Evolutionary conservation across 768 basidiomycete genomes (phyloP).

Genomic region (Arthromyces matolae): DNA sequence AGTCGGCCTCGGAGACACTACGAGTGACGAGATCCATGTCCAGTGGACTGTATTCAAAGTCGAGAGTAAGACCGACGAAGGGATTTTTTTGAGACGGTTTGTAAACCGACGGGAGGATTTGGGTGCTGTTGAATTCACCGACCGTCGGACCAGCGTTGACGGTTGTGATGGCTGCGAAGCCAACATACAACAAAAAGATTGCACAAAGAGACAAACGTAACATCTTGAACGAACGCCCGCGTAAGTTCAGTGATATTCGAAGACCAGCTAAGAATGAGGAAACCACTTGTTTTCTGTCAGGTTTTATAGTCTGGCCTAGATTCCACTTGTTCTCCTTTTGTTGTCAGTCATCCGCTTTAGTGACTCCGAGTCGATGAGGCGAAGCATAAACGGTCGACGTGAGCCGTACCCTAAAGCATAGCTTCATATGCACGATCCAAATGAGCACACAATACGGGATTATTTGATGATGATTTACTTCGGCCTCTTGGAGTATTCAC

Average conservation of each 20-base stretch:
- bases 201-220: neutral
- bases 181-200: neutral
- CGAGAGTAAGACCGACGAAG: slow-evolving; percentile 8
- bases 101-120: neutral
- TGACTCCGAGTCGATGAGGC: too few relatives aligned
- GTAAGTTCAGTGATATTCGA: slow-evolving; percentile 8
- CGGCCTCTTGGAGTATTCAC: too few relatives aligned
- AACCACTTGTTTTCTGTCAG: too few relatives aligned
- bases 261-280: slow-evolving; percentile 14
- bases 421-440: too few relatives aligned
- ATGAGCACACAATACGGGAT: too few relatives aligned
- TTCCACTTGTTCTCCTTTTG: too few relatives aligned
- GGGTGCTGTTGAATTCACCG: slow-evolving; percentile 5
- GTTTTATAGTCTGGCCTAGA: too few relatives aligned
- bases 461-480: too few relatives aligned
- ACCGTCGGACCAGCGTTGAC: slow-evolving; percentile 4
- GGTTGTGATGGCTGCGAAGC: slow-evolving; percentile 4
- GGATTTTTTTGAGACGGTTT: slow-evolving; percentile 5
- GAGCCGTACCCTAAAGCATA: too few relatives aligned
- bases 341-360: too few relatives aligned
- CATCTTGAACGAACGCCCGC: slow-evolving; percentile 15
- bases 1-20: slow-evolving; percentile 1
- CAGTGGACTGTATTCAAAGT: slow-evolving; percentile 1
- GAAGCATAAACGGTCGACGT: too few relatives aligned
- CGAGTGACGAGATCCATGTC: neutral